Conservation (phyloP, 192 early-diverging fungal species). For the Backusella tarrabulga region DNA sequence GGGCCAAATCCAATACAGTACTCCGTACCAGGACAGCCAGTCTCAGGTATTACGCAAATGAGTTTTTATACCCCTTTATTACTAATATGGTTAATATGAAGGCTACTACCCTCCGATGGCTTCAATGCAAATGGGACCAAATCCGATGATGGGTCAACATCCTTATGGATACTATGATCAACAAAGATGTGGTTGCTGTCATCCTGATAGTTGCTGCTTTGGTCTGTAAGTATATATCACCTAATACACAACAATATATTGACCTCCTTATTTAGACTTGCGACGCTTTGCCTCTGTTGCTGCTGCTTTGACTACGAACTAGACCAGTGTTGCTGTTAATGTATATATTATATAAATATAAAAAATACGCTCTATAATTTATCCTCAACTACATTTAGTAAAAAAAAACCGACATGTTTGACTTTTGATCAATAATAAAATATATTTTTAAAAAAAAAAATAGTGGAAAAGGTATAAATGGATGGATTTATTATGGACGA, state of each 20-base stretch:
- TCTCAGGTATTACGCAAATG: not conserved
- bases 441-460: not conserved
- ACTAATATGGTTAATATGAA: not conserved
- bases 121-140: not conserved
- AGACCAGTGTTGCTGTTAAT: not conserved
- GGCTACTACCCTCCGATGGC: not conserved
- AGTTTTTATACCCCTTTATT: not conserved
- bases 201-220: not conserved
- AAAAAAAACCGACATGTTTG: not conserved
- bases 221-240: not conserved
- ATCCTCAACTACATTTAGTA: not conserved
- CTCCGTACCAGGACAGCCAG: not conserved
- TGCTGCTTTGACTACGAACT: not conserved
- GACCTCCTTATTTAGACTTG: not conserved
- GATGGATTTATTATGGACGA: not conserved
- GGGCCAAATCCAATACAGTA: not conserved
- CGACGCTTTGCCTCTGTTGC: not conserved
- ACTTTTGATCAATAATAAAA: not conserved
- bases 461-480: not conserved
- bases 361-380: not conserved
- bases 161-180: not conserved
- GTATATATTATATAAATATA: not conserved
- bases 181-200: not conserved
- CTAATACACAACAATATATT: not conserved
- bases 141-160: not conserved